A percentile compares a stretch with the other conserved stretches of the same genome.
These are phyloP conservation scores for Myxozyma nipponensis DNA, from an alignment of 805 yeast species.

Conservation along the genomic window DNA sequence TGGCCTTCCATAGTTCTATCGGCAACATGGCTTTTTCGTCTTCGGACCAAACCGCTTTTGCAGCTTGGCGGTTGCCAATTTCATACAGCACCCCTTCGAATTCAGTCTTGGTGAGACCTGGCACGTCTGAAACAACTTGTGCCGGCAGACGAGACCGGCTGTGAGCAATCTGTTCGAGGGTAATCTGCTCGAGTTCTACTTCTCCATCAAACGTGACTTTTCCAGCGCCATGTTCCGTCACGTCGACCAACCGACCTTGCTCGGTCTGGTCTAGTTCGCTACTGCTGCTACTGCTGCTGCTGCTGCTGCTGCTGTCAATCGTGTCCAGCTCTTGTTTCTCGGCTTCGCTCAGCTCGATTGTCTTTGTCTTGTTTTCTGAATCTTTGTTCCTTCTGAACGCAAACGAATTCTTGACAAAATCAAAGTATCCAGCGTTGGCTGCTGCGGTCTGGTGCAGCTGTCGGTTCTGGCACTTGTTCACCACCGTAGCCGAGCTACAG, in stretches of 20 bases:
- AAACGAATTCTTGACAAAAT: too few species aligned
- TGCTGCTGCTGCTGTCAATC: not conserved
- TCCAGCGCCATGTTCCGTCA: not conserved
- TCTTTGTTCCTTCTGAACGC: too few species aligned
- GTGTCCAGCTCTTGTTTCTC: constrained; percentile 13
- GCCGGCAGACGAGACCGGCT: constrained; percentile 12
- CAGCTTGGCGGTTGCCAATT: constrained; percentile 1
- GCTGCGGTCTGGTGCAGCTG: too few species aligned
- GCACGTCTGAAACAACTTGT: not conserved
- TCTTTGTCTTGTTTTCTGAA: too few species aligned
- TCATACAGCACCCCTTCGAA: constrained; percentile 13
- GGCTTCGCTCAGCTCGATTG: constrained; percentile 11
- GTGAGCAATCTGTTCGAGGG: constrained; percentile 13
- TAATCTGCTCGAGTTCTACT: constrained; percentile 4
- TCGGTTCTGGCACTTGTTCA: too few species aligned
- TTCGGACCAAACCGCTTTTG: constrained; percentile 3
- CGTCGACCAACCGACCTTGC: not conserved
- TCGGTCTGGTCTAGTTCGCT: not conserved
- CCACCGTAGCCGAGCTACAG: too few species aligned
- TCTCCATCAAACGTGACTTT: constrained; percentile 5
- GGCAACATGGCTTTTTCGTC: too few species aligned
- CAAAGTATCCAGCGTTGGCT: too few species aligned
- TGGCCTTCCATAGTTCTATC: constrained; percentile 11
- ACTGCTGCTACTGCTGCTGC: not conserved
- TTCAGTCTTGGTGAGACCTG: not conserved